A percentile compares a stretch with the other conserved stretches of the same genome.
Conservation (phyloP, 805 yeast species). For the Yarrowia sp. region DNA sequence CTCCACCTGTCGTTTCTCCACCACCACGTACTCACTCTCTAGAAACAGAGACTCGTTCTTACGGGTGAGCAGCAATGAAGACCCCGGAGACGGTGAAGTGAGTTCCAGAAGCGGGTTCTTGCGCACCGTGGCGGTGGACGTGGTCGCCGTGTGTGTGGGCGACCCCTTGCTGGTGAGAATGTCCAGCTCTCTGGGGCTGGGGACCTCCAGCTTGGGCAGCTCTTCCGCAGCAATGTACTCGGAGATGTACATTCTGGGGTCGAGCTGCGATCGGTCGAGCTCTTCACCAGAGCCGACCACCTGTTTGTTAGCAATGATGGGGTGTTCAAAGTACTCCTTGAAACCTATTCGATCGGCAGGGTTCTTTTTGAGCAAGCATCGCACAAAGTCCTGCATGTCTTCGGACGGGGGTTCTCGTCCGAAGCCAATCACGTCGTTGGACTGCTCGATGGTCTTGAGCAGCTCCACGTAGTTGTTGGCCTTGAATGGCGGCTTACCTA, state of each 20-base stretch:
- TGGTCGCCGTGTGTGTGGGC: neutral
- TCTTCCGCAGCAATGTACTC: conserved; percentile 55
- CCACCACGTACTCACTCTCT: conserved; percentile 89
- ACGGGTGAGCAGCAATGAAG: neutral
- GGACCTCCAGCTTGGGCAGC: neutral
- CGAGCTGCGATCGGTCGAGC: conserved; percentile 62
- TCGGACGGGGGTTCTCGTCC: conserved; percentile 55
- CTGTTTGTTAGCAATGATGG: conserved; percentile 53
- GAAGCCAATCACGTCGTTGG: conserved; percentile 74
- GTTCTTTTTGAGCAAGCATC: conserved; percentile 72
- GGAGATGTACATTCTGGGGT: conserved; percentile 78
- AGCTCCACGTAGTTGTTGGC: conserved; percentile 92
- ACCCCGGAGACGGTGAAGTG: conserved; percentile 7
- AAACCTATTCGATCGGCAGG: conserved; percentile 88
- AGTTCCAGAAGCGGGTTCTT: conserved; percentile 13
- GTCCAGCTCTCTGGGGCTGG: neutral
- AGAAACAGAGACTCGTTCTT: conserved; percentile 35
- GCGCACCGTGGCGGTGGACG: neutral
- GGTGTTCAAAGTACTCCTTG: conserved; percentile 78
- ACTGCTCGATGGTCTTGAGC: conserved; percentile 76
- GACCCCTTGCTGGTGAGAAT: neutral
- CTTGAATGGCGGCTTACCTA: conserved; percentile 94
- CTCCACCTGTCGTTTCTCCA: conserved; percentile 91
- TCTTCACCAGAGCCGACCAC: conserved; percentile 42
- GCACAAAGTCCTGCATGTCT: conserved; percentile 65